These are phyloP conservation scores for Carex kokanica DNA, from an alignment of 176 grass and related monocot genomes.

Conservation along the genomic window DNA sequence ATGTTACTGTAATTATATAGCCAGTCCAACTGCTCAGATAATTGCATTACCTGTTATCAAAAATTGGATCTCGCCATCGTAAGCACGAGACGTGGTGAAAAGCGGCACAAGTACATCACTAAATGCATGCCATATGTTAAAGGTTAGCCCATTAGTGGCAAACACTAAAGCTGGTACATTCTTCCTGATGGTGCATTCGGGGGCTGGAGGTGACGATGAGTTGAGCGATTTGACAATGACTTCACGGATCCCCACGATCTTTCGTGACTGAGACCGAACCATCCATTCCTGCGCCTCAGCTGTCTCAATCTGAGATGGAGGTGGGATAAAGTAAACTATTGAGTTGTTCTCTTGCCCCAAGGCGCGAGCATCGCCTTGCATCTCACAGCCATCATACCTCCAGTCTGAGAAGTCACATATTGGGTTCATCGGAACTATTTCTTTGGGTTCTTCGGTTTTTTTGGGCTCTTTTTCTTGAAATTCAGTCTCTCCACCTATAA, in stretches of 20 bases:
- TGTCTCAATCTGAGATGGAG: conserved; percentile 16
- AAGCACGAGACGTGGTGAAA: conserved; percentile 27
- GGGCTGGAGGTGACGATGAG: conserved; percentile 13
- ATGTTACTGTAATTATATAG: background rate
- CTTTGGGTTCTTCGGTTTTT: background rate
- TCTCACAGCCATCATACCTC: conserved; percentile 31
- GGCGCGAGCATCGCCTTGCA: conserved; percentile 21
- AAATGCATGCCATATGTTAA: conserved; percentile 30
- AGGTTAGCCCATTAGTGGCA: conserved; percentile 24
- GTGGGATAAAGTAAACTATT: conserved; percentile 22
- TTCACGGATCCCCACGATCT: conserved; percentile 32
- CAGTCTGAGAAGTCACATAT: conserved; percentile 34
- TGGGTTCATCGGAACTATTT: conserved; percentile 20
- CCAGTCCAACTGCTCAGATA: background rate
- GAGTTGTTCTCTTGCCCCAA: conserved; percentile 29
- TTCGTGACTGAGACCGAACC: conserved; percentile 25
- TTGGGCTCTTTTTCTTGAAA: background rate
- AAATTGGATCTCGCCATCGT: conserved; percentile 29
- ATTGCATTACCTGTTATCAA: conserved; percentile 28
- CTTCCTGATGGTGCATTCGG: conserved; percentile 27
- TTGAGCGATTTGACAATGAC: conserved; percentile 31
- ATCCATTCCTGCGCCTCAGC: conserved; percentile 25
- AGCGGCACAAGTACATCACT: conserved; percentile 36
- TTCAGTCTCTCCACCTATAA: conserved; percentile 1
- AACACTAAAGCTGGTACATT: conserved; percentile 32